These are phyloP conservation scores for Entoloma clypeatum DNA, from an alignment of 1,284 basidiomycete genomes.

Conservation along the genomic window DNA sequence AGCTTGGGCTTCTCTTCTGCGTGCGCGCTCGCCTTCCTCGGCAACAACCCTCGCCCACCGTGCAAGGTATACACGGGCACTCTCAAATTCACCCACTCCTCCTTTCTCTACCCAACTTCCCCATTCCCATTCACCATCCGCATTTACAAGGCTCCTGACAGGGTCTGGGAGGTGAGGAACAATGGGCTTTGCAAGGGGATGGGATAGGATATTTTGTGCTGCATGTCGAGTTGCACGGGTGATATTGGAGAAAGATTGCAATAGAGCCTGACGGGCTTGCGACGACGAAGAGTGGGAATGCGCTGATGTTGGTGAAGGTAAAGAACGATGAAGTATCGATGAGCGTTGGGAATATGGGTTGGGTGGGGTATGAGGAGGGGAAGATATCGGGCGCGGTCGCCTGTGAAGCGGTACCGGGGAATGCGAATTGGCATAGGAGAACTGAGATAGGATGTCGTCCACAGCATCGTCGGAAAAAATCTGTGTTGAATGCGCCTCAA, in stretches of 20 bases:
- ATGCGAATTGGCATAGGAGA: slow-evolving; percentile 70
- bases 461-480: slow-evolving; percentile 79
- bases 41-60: slow-evolving; percentile 96
- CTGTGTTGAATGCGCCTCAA: slow-evolving; percentile 84
- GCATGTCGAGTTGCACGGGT: slow-evolving; percentile 86
- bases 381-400: slow-evolving; percentile 61
- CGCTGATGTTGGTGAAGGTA: slow-evolving; percentile 49
- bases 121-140: slow-evolving; percentile 81
- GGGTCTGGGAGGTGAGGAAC: slow-evolving; percentile 92
- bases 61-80: slow-evolving; percentile 93
- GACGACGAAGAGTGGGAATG: slow-evolving; percentile 53
- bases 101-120: slow-evolving; percentile 84
- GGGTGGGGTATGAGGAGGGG: slow-evolving; percentile 30
- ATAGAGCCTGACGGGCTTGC: slow-evolving; percentile 69
- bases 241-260: slow-evolving; percentile 86
- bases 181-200: slow-evolving; percentile 91
- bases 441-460: slow-evolving; percentile 75
- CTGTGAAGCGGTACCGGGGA: slow-evolving; percentile 83
- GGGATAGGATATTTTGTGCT: slow-evolving; percentile 88
- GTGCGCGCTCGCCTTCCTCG: slow-evolving; percentile 88
- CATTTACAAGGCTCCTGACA: slow-evolving; percentile 82
- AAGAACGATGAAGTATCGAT: slow-evolving; percentile 74
- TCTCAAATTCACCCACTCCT: slow-evolving; percentile 91
- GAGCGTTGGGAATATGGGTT: slow-evolving; percentile 66
- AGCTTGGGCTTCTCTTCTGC: slow-evolving; percentile 70